Evolutionary conservation across 1,284 basidiomycete species (phyloP).

Genomic region (Mrakiaceae sp.): DNA sequence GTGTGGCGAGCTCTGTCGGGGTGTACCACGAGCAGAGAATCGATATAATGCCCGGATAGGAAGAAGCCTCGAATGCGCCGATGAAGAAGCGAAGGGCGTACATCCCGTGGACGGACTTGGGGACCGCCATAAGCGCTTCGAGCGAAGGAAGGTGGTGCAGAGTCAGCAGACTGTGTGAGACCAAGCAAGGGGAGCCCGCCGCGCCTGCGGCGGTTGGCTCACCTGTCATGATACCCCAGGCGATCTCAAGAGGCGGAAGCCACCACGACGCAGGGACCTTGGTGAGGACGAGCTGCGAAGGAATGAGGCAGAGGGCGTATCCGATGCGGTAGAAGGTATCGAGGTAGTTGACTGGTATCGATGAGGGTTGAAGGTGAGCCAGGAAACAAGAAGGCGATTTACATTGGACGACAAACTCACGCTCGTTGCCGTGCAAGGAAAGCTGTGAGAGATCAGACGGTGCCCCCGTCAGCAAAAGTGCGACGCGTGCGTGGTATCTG

Average conservation of each 20-base stretch:
- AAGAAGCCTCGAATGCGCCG: slow-evolving; percentile 14
- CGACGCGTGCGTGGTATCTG: not conserved
- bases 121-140: slow-evolving; percentile 18
- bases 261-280: slow-evolving; percentile 18
- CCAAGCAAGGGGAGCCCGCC: slow-evolving; percentile 13
- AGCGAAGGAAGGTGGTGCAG: not conserved
- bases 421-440: slow-evolving; percentile 15
- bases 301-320: slow-evolving; percentile 18
- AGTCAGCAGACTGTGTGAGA: not conserved
- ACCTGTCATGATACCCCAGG: slow-evolving; percentile 19
- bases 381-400: not conserved
- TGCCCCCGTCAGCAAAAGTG: not conserved
- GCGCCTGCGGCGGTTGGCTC: too few species aligned
- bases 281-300: slow-evolving; percentile 22
- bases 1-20: slow-evolving; percentile 19
- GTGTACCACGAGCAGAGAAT: slow-evolving; percentile 17
- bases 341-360: slow-evolving; percentile 14
- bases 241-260: slow-evolving; percentile 20
- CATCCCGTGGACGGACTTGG: slow-evolving; percentile 17
- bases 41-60: slow-evolving; percentile 8
- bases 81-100: slow-evolving; percentile 29
- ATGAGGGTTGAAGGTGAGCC: not conserved
- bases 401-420: not conserved
- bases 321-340: slow-evolving; percentile 16
- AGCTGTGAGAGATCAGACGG: not conserved